Base-by-base conservation (phyloP, 345 rosid genomes). In the Salix exigua region DNA sequence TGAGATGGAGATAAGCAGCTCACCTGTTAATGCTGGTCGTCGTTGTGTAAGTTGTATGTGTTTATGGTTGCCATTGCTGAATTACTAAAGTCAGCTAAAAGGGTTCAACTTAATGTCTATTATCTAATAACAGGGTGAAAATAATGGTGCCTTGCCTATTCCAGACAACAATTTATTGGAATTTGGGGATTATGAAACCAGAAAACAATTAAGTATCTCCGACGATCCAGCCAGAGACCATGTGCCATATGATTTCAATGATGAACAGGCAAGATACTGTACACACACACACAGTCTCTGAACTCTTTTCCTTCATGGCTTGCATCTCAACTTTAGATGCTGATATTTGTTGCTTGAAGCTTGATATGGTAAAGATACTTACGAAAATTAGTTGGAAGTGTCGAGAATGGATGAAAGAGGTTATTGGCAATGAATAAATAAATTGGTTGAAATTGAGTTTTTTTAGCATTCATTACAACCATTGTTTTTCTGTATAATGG, bases 31-130 rank as follows among this genome's bases (percentile, higher is more conserved):
- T 74, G 30, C 80, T 83, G 86, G 85, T 92, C 96, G 97, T 83
- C 95, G 97, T 94, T 91, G 91, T 96, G 98, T 96, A 96, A 96
- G 99, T 96, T 96, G 99, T 96, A 96, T 92, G 98, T 96, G 97
- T 93, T 94, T 92, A 84, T 88, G 82, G 85, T 88, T 82, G 85
- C 84, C 68, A 63, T 82, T 87, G 67, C 82, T 83, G 71, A 77
- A 79, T 86, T 38, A 87, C 75, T 53, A 48, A 62, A 83, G 75
- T 76, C 75, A 81, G 83, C 80, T 76, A 12, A 26, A 70, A 74
- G 71, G 79, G 83, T 86, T 89, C 87, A 89, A 73, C 82, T 77
- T 91, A 84, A 92, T 87, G 79, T 82, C 70, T 77, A 75, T 73
- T 75, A 78, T 82, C 79, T 75, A 73, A 73, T 79, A 80, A 64